These are phyloP conservation scores for Sugiyamaella pinicola DNA, from an alignment of 1,139 yeast species.

Conservation along the genomic window DNA sequence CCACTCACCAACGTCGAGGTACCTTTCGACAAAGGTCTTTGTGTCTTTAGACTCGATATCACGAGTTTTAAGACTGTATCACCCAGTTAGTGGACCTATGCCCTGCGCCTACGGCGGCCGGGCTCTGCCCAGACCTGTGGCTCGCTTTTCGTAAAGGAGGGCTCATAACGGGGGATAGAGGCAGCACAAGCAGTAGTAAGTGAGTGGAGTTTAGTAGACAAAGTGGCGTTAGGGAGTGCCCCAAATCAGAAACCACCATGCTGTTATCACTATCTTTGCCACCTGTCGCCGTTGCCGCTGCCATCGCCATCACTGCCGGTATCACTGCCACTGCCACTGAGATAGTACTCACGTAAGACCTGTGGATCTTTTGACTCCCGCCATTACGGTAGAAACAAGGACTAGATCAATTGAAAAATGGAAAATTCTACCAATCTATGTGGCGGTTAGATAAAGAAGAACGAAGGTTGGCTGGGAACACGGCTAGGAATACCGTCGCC, in stretches of 20 bases:
- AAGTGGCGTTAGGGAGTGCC: no score
- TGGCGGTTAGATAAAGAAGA: background rate
- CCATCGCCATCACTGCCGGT: no score
- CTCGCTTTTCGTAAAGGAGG: background rate
- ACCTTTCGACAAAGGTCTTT: constrained; percentile 61
- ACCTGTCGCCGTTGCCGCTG: no score
- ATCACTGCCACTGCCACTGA: no score
- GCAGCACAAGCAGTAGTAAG: no score
- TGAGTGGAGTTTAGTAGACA: no score
- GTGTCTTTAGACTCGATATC: constrained; percentile 52
- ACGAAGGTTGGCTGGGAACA: no score
- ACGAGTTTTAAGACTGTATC: constrained; percentile 39
- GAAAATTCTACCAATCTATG: constrained; percentile 42
- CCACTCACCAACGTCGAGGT: constrained; percentile 83
- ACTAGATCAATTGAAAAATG: constrained; percentile 76
- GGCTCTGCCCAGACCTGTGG: background rate
- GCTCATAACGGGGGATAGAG: background rate
- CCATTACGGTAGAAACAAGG: constrained; percentile 77
- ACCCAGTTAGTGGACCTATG: background rate
- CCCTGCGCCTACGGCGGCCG: background rate
- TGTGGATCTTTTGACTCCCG: constrained; percentile 86
- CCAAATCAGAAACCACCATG: no score
- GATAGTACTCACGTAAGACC: constrained; percentile 66
- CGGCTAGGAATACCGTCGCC: no score
- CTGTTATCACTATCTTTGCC: no score